Evolutionary conservation across 208 protist genomes (phyloP), one percentile per base, ranked within the genome.

Genomic region (Strigomonas galati): DNA sequence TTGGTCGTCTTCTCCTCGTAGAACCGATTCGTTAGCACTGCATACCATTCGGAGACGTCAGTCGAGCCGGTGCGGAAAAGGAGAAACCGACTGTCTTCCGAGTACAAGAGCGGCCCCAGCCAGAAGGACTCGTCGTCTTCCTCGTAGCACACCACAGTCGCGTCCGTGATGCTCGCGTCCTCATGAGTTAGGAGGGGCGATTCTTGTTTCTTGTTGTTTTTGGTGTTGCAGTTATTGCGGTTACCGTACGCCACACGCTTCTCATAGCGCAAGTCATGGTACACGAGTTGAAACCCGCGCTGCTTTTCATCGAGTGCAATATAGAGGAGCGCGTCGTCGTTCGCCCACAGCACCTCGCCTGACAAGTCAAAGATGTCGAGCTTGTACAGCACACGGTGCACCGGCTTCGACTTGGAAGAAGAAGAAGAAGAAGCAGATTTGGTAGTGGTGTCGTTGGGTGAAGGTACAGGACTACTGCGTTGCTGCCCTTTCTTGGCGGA

Each of bases 51-150:
- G 27, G 82, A 71, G 27, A 71, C 60, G 32, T 80, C 77, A 1
- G 66, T 81, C 5, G 82, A 89, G 51, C 74, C 44, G 60, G 71
- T 74, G 30, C 62, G 65, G 58, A 89, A 92, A 26, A 78, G 61
- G 9, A 81, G 46, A 71, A 74, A 92, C 17, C 43, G 37, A 7
- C 78, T 72, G 69, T 92, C 82, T 7, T 70, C 76, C 24, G 78
- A 83, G 66, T 79, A 87, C 57, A 49, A 52, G 24, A 87, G 37
- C 0, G 71, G 63, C 51, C 74, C 69, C 28, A 87, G 60, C 78
- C 82, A 92, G 62, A 85, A 89, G 26, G 70, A 64, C 65, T 88
- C 82, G 58, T 88, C 74, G 9, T 55, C 43, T 59, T 89, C 82
- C 55, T 92, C 80, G 40, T 78, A 92, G 55, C 79, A 85, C 44